Evolutionary conservation across 2,329 filamentous ascomycete species (phyloP).

Genomic region (Lachnellula occidentalis): DNA sequence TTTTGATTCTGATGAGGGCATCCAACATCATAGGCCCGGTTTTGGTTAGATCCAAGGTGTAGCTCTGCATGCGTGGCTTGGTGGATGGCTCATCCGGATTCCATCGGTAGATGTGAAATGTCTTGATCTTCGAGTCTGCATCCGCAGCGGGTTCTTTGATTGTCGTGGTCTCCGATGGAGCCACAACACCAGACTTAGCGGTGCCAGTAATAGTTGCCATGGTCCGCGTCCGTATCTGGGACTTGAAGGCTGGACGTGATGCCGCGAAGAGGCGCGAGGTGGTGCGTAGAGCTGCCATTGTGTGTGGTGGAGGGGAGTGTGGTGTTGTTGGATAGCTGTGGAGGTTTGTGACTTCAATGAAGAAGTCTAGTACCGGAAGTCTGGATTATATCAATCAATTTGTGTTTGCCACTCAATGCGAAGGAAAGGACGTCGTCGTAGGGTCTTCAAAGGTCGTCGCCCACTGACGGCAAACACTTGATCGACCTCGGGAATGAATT

Average conservation of each 20-base stretch:
- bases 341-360: neutral
- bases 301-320: conserved; percentile 21
- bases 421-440: neutral
- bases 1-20: conserved; percentile 96
- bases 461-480: neutral
- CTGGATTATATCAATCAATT: neutral
- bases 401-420: neutral
- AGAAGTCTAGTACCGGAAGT: neutral
- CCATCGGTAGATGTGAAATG: conserved; percentile 98
- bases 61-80: conserved; percentile 94
- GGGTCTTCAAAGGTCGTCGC: neutral
- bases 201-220: conserved; percentile 18
- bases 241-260: conserved; percentile 14
- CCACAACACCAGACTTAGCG: conserved; percentile 1
- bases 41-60: conserved; percentile 96
- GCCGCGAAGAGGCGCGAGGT: conserved; percentile 23
- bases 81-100: conserved; percentile 86
- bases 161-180: conserved; percentile 20
- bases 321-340: neutral
- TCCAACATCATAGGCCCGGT: conserved; percentile 98
- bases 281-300: conserved; percentile 24
- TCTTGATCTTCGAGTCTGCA: conserved; percentile 71
- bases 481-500: conserved; percentile 8
- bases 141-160: conserved; percentile 45
- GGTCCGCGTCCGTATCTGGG: conserved; percentile 14